A percentile compares a stretch with the other conserved stretches of the same genome.
phyloP scores from a whole-genome alignment of 768 basidiomycete species.

The Auricularia sp. region DNA sequence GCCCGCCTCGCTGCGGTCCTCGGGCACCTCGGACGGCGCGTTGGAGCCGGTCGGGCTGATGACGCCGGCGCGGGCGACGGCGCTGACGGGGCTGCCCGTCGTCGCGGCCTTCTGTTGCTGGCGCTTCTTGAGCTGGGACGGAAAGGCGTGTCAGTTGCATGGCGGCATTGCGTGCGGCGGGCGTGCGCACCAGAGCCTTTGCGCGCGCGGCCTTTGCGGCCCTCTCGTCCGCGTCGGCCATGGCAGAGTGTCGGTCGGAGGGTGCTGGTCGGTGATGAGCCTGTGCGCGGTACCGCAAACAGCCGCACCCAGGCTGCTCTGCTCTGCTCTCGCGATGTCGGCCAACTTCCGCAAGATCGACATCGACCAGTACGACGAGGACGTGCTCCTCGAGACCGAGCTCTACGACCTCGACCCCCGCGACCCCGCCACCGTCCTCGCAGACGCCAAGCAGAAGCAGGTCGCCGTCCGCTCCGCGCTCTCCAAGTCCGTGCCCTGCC shows the following conservation, averaged over 20 bases:
- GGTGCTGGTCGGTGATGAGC: conserved; percentile 11
- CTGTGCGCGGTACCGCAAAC: neutral
- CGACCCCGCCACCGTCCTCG: conserved; percentile 59
- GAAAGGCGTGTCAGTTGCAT: neutral
- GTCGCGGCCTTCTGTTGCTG: conserved; percentile 57
- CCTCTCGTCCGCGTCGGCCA: conserved; percentile 62
- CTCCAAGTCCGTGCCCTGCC: conserved; percentile 47
- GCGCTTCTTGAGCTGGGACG: conserved; percentile 63
- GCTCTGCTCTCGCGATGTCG: conserved; percentile 21
- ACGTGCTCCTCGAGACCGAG: conserved; percentile 72
- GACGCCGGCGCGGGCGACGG: conserved; percentile 33
- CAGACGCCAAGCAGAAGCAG: conserved; percentile 69
- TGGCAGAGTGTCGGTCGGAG: conserved; percentile 12
- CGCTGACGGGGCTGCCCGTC: conserved; percentile 40
- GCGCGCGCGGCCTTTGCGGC: conserved; percentile 76
- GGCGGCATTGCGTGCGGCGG: neutral
- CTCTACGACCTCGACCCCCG: conserved; percentile 82
- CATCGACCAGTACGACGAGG: conserved; percentile 90
- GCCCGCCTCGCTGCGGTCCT: conserved; percentile 20
- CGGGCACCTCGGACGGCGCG: conserved; percentile 31
- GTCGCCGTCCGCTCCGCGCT: conserved; percentile 60
- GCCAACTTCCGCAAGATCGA: conserved; percentile 83
- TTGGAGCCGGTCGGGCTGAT: conserved; percentile 27
- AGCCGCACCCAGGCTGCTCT: neutral
- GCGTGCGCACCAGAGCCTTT: conserved; percentile 59